Conservation (phyloP, 495 filamentous ascomycete genomes). For the Hypoxylon lienhwacheense region DNA sequence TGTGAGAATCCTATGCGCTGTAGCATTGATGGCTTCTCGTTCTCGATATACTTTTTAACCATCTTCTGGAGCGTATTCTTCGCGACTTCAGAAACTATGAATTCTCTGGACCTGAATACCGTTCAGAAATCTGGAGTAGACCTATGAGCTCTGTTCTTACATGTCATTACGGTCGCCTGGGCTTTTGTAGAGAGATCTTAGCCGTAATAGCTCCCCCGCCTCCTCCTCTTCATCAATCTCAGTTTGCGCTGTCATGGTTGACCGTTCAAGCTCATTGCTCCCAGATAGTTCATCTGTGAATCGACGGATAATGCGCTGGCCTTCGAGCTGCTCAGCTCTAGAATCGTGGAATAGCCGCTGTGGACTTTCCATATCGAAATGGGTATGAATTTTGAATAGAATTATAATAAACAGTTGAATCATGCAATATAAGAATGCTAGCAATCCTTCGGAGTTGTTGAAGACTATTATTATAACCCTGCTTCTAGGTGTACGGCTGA, state of each 20-base stretch:
- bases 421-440: not conserved
- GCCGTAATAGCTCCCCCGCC: not conserved
- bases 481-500: too few species aligned
- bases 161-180: not conserved
- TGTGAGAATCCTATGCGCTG: slow-evolving; percentile 8
- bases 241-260: slow-evolving; percentile 5
- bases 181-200: not conserved
- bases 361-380: not conserved
- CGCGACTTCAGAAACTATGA: slow-evolving; percentile 1
- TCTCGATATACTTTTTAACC: slow-evolving; percentile 6
- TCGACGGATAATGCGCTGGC: slow-evolving; percentile 1
- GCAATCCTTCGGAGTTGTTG: not conserved
- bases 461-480: not conserved
- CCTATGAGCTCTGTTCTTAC: not conserved
- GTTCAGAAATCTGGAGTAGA: not conserved
- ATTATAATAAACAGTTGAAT: not conserved
- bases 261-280: slow-evolving; percentile 1
- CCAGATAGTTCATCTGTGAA: slow-evolving; percentile 5
- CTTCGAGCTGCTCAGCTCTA: not conserved
- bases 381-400: not conserved
- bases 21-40: slow-evolving; percentile 5
- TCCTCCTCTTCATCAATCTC: slow-evolving; percentile 3
- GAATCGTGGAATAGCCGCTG: not conserved
- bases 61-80: not conserved
- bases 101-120: not conserved